Conservation (phyloP, 2,329 filamentous ascomycete genomes). For the Colletotrichum caudatum region DNA sequence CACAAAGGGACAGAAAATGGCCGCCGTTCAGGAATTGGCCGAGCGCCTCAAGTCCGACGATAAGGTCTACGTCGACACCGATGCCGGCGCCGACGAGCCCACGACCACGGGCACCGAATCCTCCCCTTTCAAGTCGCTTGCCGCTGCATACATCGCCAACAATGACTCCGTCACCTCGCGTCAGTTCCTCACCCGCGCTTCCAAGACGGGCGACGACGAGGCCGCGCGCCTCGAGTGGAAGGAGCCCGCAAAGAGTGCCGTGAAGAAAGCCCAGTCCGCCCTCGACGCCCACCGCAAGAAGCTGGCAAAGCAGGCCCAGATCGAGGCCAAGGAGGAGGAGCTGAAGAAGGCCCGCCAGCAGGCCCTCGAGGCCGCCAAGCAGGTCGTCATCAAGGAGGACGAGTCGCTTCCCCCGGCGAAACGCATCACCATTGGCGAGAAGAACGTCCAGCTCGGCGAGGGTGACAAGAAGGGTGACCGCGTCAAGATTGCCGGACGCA, state of each 20-base stretch:
- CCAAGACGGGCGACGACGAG: conserved; percentile 74
- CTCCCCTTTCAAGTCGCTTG: conserved; percentile 84
- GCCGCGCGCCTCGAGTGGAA: conserved; percentile 79
- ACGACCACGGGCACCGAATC: conserved; percentile 75
- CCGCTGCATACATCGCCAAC: conserved; percentile 81
- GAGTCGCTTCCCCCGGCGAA: conserved; percentile 77
- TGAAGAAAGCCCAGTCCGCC: conserved; percentile 85
- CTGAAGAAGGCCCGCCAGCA: conserved; percentile 71
- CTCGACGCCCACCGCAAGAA: conserved; percentile 87
- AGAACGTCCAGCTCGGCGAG: conserved; percentile 71
- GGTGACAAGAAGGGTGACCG: conserved; percentile 73
- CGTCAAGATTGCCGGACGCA: conserved; percentile 83
- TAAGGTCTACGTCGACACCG: conserved; percentile 82
- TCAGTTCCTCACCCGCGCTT: conserved; percentile 77
- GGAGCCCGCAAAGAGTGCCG: conserved; percentile 82
- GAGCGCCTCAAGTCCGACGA: conserved; percentile 61
- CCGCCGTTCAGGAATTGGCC: conserved; percentile 62
- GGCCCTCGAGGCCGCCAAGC: conserved; percentile 79
- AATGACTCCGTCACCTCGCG: conserved; percentile 64
- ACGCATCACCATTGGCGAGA: conserved; percentile 81
- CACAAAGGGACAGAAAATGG: conserved; percentile 45
- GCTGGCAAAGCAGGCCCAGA: conserved; percentile 80
- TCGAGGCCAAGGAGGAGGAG: conserved; percentile 78
- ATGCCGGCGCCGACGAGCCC: conserved; percentile 78
- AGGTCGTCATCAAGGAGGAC: conserved; percentile 77